Percentiles rank a stretch among this genome's conserved stretches.
Evolutionary conservation across 2,329 filamentous ascomycete genomes (phyloP).

Genomic region (Myotisia sp.): DNA sequence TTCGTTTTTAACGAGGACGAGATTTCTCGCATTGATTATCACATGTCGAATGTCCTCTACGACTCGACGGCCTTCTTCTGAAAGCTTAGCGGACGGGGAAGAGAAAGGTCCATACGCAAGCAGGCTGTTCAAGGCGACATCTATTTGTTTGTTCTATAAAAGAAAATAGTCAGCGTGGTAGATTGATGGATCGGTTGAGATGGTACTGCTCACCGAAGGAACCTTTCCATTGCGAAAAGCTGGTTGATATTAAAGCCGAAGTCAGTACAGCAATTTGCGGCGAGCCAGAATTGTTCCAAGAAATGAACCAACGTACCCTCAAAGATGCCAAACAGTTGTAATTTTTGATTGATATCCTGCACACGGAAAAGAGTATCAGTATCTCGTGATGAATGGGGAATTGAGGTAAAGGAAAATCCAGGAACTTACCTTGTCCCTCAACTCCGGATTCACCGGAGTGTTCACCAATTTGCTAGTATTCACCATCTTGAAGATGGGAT

Average conservation of each 20-base stretch:
- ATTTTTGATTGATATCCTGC: constrained; percentile 72
- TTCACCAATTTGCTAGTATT: constrained; percentile 5
- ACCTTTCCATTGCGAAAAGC: constrained; percentile 83
- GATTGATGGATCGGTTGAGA: no score
- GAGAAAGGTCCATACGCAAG: constrained; percentile 56
- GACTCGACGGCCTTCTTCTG: constrained; percentile 64
- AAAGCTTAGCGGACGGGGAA: constrained; percentile 61
- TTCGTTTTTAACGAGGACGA: constrained; percentile 86
- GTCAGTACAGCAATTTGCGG: constrained; percentile 1
- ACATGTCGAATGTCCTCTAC: constrained; percentile 65
- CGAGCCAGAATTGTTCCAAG: not conserved
- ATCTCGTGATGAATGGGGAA: not conserved
- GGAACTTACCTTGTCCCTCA: constrained; percentile 7
- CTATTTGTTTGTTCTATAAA: constrained; percentile 77
- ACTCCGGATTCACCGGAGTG: constrained; percentile 7
- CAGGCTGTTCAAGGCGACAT: constrained; percentile 82
- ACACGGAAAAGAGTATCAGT: not conserved
- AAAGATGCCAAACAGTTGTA: constrained; percentile 87
- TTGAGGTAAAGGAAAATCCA: not conserved
- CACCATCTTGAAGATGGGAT: not conserved
- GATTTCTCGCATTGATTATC: constrained; percentile 66
- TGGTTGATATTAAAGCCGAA: constrained; percentile 17
- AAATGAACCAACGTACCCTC: constrained; percentile 12
- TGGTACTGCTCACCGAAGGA: constrained; percentile 65
- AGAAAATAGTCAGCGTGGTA: not conserved